A percentile compares a stretch with the other conserved stretches of the same genome.
Conservation (phyloP, 257 asterid genomes). For the Eucommia ulmoides region DNA sequence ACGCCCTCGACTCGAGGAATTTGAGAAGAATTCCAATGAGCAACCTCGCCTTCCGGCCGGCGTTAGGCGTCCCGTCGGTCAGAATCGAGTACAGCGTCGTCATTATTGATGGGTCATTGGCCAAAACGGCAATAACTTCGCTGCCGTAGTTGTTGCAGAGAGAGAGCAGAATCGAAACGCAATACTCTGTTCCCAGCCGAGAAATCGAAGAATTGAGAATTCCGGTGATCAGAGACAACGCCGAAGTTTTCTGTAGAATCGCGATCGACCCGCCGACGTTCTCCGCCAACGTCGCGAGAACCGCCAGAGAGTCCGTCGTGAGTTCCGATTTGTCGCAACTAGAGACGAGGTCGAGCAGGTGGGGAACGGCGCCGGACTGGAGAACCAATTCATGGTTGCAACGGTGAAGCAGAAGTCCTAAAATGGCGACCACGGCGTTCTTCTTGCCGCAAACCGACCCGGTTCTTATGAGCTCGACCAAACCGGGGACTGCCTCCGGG, state of each 20-base stretch:
- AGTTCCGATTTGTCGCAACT: background rate
- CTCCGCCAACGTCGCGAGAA: background rate
- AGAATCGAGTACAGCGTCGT: background rate
- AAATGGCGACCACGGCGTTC: background rate
- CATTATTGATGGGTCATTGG: background rate
- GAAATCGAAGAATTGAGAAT: background rate
- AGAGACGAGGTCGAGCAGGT: background rate
- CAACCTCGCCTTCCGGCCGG: background rate
- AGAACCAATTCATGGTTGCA: background rate
- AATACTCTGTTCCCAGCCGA: background rate
- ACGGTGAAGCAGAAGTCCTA: background rate
- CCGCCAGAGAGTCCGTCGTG: background rate
- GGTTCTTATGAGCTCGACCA: background rate
- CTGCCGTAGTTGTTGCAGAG: background rate
- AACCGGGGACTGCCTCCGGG: background rate
- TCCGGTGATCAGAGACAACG: background rate
- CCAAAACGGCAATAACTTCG: background rate
- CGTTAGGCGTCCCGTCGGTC: background rate
- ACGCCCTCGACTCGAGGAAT: background rate
- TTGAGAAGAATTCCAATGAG: background rate
- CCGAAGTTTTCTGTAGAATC: background rate
- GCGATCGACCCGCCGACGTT: background rate
- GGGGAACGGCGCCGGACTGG: background rate
- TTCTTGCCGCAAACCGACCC: background rate
- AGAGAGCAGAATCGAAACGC: background rate